Base-by-base conservation (phyloP, 352 stramenopile species). In the Globisporangium orthogonon region DNA sequence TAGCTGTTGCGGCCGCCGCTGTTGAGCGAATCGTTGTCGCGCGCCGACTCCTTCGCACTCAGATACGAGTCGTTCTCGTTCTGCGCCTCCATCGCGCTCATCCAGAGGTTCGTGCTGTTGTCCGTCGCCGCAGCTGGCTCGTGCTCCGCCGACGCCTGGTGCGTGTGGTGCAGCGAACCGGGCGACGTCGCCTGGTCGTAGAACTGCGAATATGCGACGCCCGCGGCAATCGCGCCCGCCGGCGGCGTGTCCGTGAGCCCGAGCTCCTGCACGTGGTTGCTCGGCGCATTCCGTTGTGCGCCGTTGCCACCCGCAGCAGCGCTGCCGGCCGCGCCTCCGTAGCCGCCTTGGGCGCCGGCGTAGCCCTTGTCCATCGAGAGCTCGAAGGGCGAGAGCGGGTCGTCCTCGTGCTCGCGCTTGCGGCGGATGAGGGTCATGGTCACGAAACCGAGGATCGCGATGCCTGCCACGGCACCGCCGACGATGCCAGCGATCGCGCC, bases 331-430 rank as follows among this genome's bases (percentile, higher is more conserved):
- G 61, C 66, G 41, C 67, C 62, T 56, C 76, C 78, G 66, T 83
- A 78, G 57, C 72, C 23, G 23, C 23, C 71, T 54, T 79, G 68
- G n/a, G 58, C 61, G 37, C 50, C 67, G 44, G 66, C 71, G 69
- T 86, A 89, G 39, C 75, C 76, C 76, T 91, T 91, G 70, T 91
- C 82, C 79, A 91, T 89, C 37, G 82, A 91, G 37, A 91, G 71
- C 67, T 91, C 79, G 52, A 91, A 91, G 2, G 82, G 82, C 63
- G 82, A 91, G 52, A 91, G 60, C 56, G 82, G 82, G 52, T 91
- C 82, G 55, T 91, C 82, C 35, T 91, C 77, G 6, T 65, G 54
- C 15, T 89, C 76, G 39, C 74, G 73, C 40, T 71, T 70, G 52
- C 69, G 71, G 61, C 77, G 82, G 17, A 85, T 76, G 30, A 76